These are phyloP conservation scores for Lentinula boryana DNA, from an alignment of 768 basidiomycete genomes.

Conservation along the genomic window DNA sequence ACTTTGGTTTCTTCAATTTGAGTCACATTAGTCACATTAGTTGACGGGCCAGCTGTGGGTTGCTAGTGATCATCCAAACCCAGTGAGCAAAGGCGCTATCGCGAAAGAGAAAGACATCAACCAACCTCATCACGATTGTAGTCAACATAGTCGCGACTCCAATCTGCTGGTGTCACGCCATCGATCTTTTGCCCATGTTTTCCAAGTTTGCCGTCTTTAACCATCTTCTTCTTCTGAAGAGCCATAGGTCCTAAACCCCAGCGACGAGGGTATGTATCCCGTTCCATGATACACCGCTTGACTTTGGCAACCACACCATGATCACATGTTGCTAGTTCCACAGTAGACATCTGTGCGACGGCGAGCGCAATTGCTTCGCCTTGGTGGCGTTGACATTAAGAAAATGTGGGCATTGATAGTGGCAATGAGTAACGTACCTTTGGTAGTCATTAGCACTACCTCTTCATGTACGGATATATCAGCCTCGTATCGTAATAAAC, in stretches of 20 bases:
- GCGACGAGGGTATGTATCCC: constrained; percentile 94
- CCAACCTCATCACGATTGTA: constrained; percentile 63
- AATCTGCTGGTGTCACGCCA: constrained; percentile 82
- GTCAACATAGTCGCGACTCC: constrained; percentile 92
- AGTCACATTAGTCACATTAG: constrained; percentile 16
- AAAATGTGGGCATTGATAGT: not conserved
- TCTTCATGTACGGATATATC: constrained; percentile 95
- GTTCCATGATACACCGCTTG: constrained; percentile 99
- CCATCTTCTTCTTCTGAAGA: constrained; percentile 95
- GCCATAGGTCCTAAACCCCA: constrained; percentile 99
- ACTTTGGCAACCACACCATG: constrained; percentile 99
- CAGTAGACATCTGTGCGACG: constrained; percentile 97
- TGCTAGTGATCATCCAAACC: constrained; percentile 20
- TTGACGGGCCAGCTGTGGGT: constrained; percentile 32
- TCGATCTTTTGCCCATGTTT: constrained; percentile 90
- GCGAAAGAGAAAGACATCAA: not conserved
- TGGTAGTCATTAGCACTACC: constrained; percentile 97
- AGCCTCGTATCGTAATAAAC: constrained; percentile 91
- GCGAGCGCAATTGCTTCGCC: constrained; percentile 93
- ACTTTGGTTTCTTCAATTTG: constrained; percentile 11
- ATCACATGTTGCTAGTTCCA: constrained; percentile 95
- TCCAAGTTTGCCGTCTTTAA: constrained; percentile 95
- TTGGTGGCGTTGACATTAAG: constrained; percentile 5
- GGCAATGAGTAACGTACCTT: constrained; percentile 45
- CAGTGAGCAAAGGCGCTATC: constrained; percentile 4